These are phyloP conservation scores for Talaromyces nanjingensis DNA, from an alignment of 495 filamentous ascomycete genomes.

Conservation along the genomic window DNA sequence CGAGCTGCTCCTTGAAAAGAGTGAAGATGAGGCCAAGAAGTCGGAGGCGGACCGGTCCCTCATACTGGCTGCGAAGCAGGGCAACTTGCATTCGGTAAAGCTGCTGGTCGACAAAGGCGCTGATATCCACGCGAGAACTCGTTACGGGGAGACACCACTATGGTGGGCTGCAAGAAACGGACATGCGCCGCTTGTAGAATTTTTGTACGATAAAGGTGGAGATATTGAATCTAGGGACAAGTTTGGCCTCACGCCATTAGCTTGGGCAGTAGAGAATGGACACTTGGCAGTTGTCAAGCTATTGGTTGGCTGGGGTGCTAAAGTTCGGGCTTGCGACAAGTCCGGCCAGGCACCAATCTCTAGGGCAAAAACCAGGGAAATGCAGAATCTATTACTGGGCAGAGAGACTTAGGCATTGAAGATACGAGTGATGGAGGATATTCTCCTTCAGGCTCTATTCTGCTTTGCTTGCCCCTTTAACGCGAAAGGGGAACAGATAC, in stretches of 20 bases:
- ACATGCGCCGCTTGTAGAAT: background rate
- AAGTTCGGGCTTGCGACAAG: background rate
- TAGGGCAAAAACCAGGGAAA: background rate
- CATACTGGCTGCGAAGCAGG: background rate
- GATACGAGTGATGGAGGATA: background rate
- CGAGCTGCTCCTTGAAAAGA: background rate
- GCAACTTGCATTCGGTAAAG: background rate
- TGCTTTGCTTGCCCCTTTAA: background rate
- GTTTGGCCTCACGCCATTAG: background rate
- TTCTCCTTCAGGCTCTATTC: background rate
- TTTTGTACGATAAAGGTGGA: background rate
- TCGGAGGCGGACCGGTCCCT: background rate
- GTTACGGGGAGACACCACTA: background rate
- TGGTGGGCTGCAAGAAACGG: background rate
- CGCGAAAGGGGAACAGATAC: background rate
- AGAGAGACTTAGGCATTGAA: too few relatives aligned
- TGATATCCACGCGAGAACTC: conserved; percentile 3
- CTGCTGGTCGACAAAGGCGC: conserved; percentile 9
- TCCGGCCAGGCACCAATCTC: background rate
- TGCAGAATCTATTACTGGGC: background rate
- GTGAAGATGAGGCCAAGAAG: background rate
- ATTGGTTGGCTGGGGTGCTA: background rate
- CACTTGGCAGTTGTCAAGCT: background rate
- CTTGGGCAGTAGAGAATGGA: background rate
- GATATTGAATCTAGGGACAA: background rate